Percentiles rank a stretch among this genome's conserved stretches.
Evolutionary conservation across 1,139 yeast genomes (phyloP).

Genomic region (Taphrina betulina): DNA sequence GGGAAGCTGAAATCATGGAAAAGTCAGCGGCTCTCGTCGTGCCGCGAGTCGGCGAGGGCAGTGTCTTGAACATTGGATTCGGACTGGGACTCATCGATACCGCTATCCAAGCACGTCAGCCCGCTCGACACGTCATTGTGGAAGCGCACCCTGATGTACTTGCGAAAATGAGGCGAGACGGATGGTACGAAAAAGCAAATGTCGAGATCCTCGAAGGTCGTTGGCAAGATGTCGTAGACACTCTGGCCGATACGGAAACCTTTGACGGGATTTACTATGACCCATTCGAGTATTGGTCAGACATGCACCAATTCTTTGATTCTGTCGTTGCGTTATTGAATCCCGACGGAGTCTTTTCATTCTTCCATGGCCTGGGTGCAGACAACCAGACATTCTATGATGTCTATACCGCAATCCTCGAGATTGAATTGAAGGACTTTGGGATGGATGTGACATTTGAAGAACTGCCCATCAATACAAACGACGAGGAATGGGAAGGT

Average conservation of each 20-base stretch:
- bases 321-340: conserved; percentile 74
- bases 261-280: conserved; percentile 93
- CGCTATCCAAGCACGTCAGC: conserved; percentile 62
- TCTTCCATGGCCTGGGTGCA: conserved; percentile 95
- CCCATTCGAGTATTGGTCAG: conserved; percentile 83
- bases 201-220: conserved; percentile 79
- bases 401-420: conserved; percentile 79
- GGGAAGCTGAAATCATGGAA: conserved; percentile 85
- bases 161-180: conserved; percentile 62
- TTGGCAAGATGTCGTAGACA: conserved; percentile 82
- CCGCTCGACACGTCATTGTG: conserved; percentile 75
- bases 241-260: conserved; percentile 59
- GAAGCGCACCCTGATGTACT: conserved; percentile 96
- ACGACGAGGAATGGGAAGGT: conserved; percentile 58
- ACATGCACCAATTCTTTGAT: conserved; percentile 84
- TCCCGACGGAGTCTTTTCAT: conserved; percentile 79
- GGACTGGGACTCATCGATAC: conserved; percentile 95
- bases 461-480: conserved; percentile 42
- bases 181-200: conserved; percentile 76
- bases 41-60: conserved; percentile 43
- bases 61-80: conserved; percentile 80
- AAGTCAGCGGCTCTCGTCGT: conserved; percentile 72
- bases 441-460: conserved; percentile 64
- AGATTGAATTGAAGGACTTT: conserved; percentile 72
- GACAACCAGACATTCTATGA: conserved; percentile 86